Conservation (phyloP, 345 rosid species). For the Eucalyptus cloeziana region DNA sequence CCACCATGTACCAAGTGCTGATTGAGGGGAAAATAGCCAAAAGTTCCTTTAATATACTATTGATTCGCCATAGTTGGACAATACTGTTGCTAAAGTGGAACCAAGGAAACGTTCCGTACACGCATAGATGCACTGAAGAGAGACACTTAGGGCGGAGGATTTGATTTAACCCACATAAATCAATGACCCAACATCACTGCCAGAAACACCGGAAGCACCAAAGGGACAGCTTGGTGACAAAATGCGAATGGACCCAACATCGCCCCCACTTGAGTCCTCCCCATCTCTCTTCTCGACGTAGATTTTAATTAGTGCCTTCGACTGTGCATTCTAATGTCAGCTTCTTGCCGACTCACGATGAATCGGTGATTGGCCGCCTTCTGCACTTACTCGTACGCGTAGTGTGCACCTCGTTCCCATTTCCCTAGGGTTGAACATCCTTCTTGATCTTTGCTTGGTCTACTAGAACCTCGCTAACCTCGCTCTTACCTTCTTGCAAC, state of each 20-base stretch:
- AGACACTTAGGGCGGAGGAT: not conserved
- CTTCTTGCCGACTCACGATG: not conserved
- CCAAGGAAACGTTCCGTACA: not conserved
- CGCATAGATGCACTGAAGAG: not conserved
- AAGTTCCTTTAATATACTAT: not conserved
- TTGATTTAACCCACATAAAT: not conserved
- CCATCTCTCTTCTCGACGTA: not conserved
- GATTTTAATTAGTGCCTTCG: not conserved
- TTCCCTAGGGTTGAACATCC: not conserved
- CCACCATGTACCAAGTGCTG: not conserved
- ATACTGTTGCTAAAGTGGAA: not conserved
- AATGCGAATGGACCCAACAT: not conserved
- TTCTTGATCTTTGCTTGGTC: not conserved
- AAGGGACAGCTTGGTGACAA: not conserved
- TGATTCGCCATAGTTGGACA: not conserved
- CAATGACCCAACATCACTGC: not conserved
- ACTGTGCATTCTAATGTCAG: not conserved
- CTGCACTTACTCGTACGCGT: not conserved
- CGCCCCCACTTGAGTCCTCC: not conserved
- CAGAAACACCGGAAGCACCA: conserved; percentile 8
- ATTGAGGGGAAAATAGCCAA: not conserved
- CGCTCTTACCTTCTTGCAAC: not conserved
- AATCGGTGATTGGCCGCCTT: not conserved
- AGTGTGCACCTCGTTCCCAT: not conserved
- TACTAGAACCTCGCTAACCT: not conserved